Conservation (phyloP, 495 filamentous ascomycete species). For the Aspergillus leporis region DNA sequence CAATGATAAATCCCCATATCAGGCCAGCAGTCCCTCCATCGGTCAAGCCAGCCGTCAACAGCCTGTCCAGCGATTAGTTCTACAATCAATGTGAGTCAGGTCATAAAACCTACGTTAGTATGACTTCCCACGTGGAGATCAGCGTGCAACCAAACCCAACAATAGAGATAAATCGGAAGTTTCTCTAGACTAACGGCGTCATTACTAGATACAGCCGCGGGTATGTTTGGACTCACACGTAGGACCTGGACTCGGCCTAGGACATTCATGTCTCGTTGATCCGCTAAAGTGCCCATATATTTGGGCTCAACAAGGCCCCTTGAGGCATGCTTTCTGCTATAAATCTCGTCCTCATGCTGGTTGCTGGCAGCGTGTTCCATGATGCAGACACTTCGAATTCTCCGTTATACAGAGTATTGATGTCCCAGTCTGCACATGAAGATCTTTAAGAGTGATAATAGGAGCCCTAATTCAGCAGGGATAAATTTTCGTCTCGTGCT, state of each 20-base stretch:
- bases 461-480: neutral
- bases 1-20: conserved; percentile 57
- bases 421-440: neutral
- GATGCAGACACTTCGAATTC: conserved; percentile 12
- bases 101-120: conserved; percentile 40
- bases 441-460: neutral
- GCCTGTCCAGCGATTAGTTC: conserved; percentile 23
- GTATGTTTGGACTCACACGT: conserved; percentile 29
- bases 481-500: neutral
- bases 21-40: conserved; percentile 59
- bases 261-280: conserved; percentile 45
- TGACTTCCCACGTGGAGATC: conserved; percentile 50
- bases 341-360: conserved; percentile 16
- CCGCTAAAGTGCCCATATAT: conserved; percentile 42
- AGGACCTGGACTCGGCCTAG: conserved; percentile 45
- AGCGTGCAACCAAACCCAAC: conserved; percentile 48
- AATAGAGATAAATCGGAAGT: conserved; percentile 51
- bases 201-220: conserved; percentile 7
- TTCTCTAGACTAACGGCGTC: conserved; percentile 35
- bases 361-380: conserved; percentile 12
- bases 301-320: conserved; percentile 38
- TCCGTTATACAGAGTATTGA: neutral
- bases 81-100: neutral
- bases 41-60: conserved; percentile 45
- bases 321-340: conserved; percentile 17